Evolutionary conservation across 495 filamentous ascomycete species (phyloP).

Genomic region (Penicillium pancosmium): DNA sequence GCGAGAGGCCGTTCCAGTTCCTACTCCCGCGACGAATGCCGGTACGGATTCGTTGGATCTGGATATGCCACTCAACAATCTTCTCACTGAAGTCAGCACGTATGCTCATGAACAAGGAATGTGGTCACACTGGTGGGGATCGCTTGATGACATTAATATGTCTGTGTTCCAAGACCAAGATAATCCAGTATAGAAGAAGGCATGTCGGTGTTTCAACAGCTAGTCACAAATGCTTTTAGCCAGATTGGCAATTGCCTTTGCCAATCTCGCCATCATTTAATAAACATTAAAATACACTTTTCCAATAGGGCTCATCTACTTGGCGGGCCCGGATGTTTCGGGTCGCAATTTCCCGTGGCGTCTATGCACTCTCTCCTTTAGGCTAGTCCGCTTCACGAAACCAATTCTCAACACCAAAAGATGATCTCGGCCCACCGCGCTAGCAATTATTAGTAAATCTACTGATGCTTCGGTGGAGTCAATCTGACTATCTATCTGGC

Average conservation of each 20-base stretch:
- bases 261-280: background rate
- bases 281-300: background rate
- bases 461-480: background rate
- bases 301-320: background rate
- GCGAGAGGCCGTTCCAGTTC: conserved; percentile 3
- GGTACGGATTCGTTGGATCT: conserved; percentile 15
- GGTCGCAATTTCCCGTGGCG: background rate
- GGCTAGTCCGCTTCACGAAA: background rate
- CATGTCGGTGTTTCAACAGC: no score
- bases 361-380: background rate
- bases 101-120: conserved; percentile 21
- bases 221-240: no score
- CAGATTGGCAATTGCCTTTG: background rate
- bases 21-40: conserved; percentile 7
- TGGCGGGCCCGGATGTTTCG: background rate
- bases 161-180: conserved; percentile 1
- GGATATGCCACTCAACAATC: conserved; percentile 18
- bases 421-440: background rate
- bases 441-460: background rate
- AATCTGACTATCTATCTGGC: no score
- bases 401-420: background rate
- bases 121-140: conserved; percentile 23
- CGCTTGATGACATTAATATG: conserved; percentile 5
- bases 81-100: conserved; percentile 19
- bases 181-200: background rate